Conservation (phyloP, 2,329 filamentous ascomycete species). For the Verticillium nubilum region DNA sequence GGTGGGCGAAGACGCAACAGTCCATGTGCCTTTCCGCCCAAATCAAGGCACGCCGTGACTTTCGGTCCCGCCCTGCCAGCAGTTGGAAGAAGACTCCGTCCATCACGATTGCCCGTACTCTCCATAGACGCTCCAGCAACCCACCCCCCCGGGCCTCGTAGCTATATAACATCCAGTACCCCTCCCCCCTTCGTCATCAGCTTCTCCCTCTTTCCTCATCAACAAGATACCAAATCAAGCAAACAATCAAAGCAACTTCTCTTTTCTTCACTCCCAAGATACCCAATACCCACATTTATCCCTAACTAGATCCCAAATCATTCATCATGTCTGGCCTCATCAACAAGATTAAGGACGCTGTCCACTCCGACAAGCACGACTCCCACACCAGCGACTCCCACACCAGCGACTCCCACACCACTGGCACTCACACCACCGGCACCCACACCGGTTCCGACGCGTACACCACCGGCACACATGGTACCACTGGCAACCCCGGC, state of each 20-base stretch:
- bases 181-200: not conserved
- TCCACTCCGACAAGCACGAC: slow-evolving; percentile 35
- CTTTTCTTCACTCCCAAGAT: slow-evolving; percentile 6
- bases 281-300: slow-evolving; percentile 6
- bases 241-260: slow-evolving; percentile 8
- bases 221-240: slow-evolving; percentile 8
- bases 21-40: not conserved
- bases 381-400: slow-evolving; percentile 10
- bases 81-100: not conserved
- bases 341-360: slow-evolving; percentile 55
- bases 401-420: slow-evolving; percentile 19
- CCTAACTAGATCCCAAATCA: slow-evolving; percentile 7
- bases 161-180: slow-evolving; percentile 11
- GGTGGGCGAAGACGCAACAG: not conserved
- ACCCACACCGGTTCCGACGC: not conserved
- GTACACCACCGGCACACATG: slow-evolving; percentile 17
- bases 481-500: slow-evolving; percentile 20
- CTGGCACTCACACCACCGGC: slow-evolving; percentile 18
- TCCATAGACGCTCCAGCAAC: not conserved
- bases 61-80: not conserved
- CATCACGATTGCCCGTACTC: not conserved
- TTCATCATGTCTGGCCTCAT: slow-evolving; percentile 50
- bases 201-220: slow-evolving; percentile 8
- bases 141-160: not conserved
- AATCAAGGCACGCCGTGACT: not conserved